Evolutionary conservation across 179 eudicot genomes (phyloP).

Genomic region (Silene vulgaris): DNA sequence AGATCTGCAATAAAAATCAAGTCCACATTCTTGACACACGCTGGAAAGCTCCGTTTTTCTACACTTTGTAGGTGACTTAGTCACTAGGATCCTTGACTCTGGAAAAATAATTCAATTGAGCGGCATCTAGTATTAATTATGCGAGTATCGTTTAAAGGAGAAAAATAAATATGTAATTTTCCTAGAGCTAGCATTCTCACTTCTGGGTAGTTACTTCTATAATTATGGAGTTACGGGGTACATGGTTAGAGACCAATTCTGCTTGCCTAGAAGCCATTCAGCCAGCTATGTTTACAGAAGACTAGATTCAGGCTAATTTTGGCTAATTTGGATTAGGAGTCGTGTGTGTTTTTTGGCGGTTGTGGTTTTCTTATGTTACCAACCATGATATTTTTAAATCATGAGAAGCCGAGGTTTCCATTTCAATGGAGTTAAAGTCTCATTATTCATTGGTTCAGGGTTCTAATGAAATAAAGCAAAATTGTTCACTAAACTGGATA

Average conservation of each 20-base stretch:
- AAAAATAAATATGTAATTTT: background rate
- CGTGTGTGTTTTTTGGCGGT: background rate
- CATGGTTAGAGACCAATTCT: background rate
- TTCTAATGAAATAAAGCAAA: no score
- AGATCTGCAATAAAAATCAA: background rate
- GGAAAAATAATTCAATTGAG: background rate
- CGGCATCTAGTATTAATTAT: no score
- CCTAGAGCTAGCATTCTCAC: background rate
- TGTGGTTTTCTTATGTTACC: background rate
- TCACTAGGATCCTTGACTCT: background rate
- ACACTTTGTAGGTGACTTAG: background rate
- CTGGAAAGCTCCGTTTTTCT: no score
- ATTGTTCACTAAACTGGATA: no score
- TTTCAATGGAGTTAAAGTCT: no score
- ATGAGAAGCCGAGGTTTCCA: background rate
- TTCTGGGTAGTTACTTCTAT: background rate
- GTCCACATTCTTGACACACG: no score
- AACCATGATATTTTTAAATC: background rate
- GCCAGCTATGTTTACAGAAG: background rate
- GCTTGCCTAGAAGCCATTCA: slow-evolving; percentile 4
- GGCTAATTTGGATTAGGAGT: background rate
- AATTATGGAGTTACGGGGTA: background rate
- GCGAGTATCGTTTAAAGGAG: background rate
- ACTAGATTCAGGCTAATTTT: no score
- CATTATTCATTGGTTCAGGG: no score